A percentile compares a stretch with the other conserved stretches of the same genome.
phyloP scores from a whole-genome alignment of 2,329 filamentous ascomycete species.

The Capronia coronata region DNA sequence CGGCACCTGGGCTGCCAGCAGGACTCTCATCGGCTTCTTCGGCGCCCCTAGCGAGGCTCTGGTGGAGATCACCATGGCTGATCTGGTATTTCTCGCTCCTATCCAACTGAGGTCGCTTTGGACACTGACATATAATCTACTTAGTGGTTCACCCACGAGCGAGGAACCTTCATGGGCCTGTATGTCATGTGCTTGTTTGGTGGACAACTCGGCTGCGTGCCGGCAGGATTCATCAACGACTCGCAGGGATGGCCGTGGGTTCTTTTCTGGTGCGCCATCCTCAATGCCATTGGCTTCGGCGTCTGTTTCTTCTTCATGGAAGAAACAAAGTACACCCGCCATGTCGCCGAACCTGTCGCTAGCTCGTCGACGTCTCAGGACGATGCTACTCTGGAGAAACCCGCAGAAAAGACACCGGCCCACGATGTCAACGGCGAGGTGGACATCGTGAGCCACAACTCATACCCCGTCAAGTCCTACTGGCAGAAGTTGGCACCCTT shows the following conservation, averaged over 20 bases:
- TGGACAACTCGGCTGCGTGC: conserved; percentile 31
- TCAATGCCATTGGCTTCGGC: conserved; percentile 11
- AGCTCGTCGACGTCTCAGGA: too few species aligned
- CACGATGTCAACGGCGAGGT: background rate
- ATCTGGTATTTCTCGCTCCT: conserved; percentile 31
- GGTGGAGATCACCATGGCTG: conserved; percentile 43
- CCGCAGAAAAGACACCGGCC: conserved; percentile 30
- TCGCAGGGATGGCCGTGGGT: conserved; percentile 16
- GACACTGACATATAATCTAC: too few species aligned
- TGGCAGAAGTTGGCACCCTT: conserved; percentile 2
- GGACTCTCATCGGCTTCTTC: conserved; percentile 44
- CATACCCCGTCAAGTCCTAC: background rate
- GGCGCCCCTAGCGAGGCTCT: conserved; percentile 45
- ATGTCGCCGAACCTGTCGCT: background rate
- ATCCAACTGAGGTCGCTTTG: too few species aligned
- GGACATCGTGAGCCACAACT: background rate
- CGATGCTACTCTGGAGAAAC: too few species aligned
- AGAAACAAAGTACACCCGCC: conserved; percentile 18
- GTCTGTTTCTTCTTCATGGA: conserved; percentile 23
- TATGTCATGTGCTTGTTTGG: conserved; percentile 16
- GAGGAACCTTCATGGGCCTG: conserved; percentile 17
- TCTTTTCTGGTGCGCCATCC: conserved; percentile 15
- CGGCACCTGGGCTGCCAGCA: conserved; percentile 44
- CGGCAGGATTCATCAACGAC: conserved; percentile 28
- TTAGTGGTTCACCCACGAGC: conserved; percentile 29